Evolutionary conservation across 805 yeast species (phyloP).

Genomic region (Yamadazyma ubonensis): DNA sequence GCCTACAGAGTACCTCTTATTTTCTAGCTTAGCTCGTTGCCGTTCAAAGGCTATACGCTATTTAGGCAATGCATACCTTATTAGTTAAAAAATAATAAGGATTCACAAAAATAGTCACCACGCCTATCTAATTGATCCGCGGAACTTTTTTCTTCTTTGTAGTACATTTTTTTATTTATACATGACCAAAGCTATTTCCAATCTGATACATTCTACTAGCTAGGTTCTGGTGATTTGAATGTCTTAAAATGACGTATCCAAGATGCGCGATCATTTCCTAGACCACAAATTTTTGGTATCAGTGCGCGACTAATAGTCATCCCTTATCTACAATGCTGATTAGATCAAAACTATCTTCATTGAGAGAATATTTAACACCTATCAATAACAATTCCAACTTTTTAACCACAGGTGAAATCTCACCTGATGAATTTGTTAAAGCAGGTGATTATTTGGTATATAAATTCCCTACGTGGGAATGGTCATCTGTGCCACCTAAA

Average conservation of each 20-base stretch:
- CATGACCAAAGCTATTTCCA: too few relatives aligned
- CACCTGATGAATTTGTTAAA: slow-evolving; percentile 90
- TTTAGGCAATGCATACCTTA: slow-evolving; percentile 2
- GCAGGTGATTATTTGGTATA: slow-evolving; percentile 93
- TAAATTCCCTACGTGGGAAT: slow-evolving; percentile 96
- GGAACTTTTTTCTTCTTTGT: too few relatives aligned
- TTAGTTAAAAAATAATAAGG: background rate
- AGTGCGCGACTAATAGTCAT: slow-evolving; percentile 1
- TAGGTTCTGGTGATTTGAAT: too few relatives aligned
- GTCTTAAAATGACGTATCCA: too few relatives aligned
- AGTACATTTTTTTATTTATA: too few relatives aligned
- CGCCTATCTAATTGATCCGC: too few relatives aligned
- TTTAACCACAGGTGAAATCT: slow-evolving; percentile 81
- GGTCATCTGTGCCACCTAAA: slow-evolving; percentile 49
- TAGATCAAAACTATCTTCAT: slow-evolving; percentile 75
- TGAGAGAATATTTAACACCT: slow-evolving; percentile 93
- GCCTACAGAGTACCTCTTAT: background rate
- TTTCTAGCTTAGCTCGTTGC: background rate
- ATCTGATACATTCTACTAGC: too few relatives aligned
- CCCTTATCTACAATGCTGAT: slow-evolving; percentile 24
- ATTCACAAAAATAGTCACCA: background rate
- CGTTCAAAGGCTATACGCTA: background rate
- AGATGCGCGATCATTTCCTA: too few relatives aligned
- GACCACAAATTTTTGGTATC: background rate
- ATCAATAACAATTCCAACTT: slow-evolving; percentile 85